Evolutionary conservation across 768 basidiomycete genomes (phyloP).

Genomic region (Tricholoma terreum): DNA sequence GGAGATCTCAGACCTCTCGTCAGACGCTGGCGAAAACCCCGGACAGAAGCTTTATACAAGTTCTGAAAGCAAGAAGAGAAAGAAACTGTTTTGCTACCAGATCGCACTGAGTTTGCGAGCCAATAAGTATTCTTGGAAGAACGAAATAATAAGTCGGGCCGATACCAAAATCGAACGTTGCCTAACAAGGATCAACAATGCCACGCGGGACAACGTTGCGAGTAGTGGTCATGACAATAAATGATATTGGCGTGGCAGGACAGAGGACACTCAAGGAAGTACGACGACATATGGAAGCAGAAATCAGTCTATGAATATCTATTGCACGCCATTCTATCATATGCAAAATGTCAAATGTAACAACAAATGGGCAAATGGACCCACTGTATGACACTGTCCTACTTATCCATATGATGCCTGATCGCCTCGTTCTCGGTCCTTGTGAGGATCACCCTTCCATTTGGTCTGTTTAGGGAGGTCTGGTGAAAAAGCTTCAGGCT

Average conservation of each 20-base stretch:
- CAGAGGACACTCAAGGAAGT: not conserved
- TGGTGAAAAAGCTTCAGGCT: conserved; percentile 10
- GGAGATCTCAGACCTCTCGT: not conserved
- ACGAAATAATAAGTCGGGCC: not conserved
- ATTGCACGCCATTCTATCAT: not conserved
- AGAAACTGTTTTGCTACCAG: not conserved
- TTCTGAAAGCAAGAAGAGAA: not conserved
- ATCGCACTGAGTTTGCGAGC: not conserved
- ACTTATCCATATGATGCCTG: conserved; percentile 4
- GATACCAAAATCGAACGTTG: not conserved
- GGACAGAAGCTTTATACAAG: not conserved
- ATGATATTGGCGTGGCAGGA: too few species aligned
- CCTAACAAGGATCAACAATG: not conserved
- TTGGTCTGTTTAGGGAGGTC: conserved; percentile 13
- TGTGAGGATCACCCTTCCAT: conserved; percentile 19
- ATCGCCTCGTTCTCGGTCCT: conserved; percentile 12
- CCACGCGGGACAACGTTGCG: not conserved
- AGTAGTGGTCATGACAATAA: not conserved
- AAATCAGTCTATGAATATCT: not conserved
- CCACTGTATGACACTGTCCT: not conserved
- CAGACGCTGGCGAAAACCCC: not conserved
- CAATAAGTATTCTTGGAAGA: not conserved
- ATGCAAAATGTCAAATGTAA: not conserved
- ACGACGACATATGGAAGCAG: not conserved
- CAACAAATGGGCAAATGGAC: not conserved